A percentile compares a stretch with the other conserved stretches of the same genome.
Evolutionary conservation across 78 protist genomes (phyloP).

Genomic region (Tieghemostelium lacteum): DNA sequence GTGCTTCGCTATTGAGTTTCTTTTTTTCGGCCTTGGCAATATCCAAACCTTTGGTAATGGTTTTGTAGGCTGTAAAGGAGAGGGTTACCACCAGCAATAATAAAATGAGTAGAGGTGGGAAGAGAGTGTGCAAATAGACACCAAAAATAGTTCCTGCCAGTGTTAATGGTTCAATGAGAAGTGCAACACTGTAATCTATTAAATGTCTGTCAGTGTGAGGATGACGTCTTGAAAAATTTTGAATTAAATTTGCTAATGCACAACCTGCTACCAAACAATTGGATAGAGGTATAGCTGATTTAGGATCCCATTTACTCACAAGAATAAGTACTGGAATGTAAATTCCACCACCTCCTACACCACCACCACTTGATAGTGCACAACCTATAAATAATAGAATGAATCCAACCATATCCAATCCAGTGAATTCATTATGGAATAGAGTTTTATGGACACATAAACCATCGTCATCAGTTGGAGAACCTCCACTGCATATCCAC

Average conservation of each 20-base stretch:
- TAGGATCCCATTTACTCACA: conserved; percentile 44
- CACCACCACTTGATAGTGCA: conserved; percentile 76
- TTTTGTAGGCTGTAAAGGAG: conserved; percentile 18
- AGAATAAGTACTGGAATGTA: conserved; percentile 67
- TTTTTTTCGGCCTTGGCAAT: conserved; percentile 13
- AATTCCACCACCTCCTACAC: conserved; percentile 82
- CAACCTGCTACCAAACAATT: conserved; percentile 80
- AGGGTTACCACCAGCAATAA: conserved; percentile 51
- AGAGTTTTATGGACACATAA: conserved; percentile 47
- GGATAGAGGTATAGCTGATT: conserved; percentile 56
- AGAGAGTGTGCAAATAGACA: conserved; percentile 41
- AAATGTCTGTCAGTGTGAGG: conserved; percentile 65
- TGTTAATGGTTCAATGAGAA: conserved; percentile 68
- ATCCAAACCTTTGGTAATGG: conserved; percentile 51
- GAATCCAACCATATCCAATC: conserved; percentile 30
- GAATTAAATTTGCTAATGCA: conserved; percentile 73
- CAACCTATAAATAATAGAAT: conserved; percentile 39
- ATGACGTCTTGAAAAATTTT: conserved; percentile 71
- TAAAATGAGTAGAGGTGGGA: conserved; percentile 55
- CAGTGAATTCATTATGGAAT: conserved; percentile 25
- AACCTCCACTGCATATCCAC: conserved; percentile 1
- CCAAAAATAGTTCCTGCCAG: conserved; percentile 73
- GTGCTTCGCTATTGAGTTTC: not conserved
- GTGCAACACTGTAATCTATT: conserved; percentile 43
- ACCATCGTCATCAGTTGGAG: too few relatives aligned